Base-by-base conservation (phyloP, 495 filamentous ascomycete genomes). In the Penicillium atrosanguineum region DNA sequence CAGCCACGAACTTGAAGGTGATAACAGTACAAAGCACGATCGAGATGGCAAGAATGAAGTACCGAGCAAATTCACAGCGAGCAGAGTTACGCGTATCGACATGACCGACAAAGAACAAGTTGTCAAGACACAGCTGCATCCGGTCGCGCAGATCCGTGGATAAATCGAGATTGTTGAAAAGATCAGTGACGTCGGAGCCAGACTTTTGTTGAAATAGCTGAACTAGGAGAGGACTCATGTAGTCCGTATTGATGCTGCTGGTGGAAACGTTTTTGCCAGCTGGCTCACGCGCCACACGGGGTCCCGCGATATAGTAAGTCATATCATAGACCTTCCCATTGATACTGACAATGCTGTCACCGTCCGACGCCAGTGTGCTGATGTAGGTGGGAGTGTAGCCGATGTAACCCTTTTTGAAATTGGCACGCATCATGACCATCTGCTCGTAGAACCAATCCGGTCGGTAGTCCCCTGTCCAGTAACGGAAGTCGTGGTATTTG, bases 1-100 rank as follows among this genome's bases (percentile, higher is more conserved):
- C 94, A 11, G 94, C 94, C 53, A 97, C 79, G 78, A 99, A 99
- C 69, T 97, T 99, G 84, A 97, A 95, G 14, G 81, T 77, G 59
- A 99, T 91, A 56, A 99, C 86, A 38, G 76, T 68, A 61, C 84
- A 85, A 31, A 99, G 78, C 56, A 97, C 59, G 64, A 89, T 81
- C 3, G 93, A 91, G 46, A 97, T 86, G n/a, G 88, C 87, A 31
- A 99, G 85, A 40, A 97, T 79, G 52, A 99, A 84, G 65, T 97
- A 99, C 43, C 87, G 86, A 40, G 94, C 84, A 62, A 99, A 97
- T 58, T 85, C 78, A 75, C 94, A 99, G 55, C 83, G 80, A 20
- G 83, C 69, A 4, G 92, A 96, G 65, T 92, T 91, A 71, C 94
- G 81, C 18, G 94, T 97, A 67, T 99, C 94, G 19, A 95, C 78